These are phyloP conservation scores for Beauveria brongniartii DNA, from an alignment of 2,329 filamentous ascomycete species.

Conservation along the genomic window DNA sequence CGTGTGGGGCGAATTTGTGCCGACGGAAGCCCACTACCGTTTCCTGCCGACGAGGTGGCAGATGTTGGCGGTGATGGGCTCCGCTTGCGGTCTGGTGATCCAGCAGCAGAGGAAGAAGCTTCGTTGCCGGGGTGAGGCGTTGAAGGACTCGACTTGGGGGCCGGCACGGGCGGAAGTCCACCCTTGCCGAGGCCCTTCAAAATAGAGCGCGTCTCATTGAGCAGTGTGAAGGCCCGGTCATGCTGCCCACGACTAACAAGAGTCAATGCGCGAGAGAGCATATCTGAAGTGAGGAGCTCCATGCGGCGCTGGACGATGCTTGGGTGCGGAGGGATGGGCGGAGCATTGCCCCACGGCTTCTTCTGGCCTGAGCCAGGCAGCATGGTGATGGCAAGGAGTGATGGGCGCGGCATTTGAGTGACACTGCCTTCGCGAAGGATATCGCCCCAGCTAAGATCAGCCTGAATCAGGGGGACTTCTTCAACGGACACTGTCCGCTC, in stretches of 20 bases:
- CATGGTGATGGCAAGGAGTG: slow-evolving; percentile 91
- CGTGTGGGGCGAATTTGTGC: slow-evolving; percentile 41
- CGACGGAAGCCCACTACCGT: slow-evolving; percentile 28
- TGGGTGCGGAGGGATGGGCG: slow-evolving; percentile 89
- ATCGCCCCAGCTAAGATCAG: slow-evolving; percentile 88
- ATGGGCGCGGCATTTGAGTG: slow-evolving; percentile 80
- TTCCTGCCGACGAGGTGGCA: slow-evolving; percentile 32
- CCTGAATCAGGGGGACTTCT: slow-evolving; percentile 90
- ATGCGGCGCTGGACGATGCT: slow-evolving; percentile 93
- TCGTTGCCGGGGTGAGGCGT: slow-evolving; percentile 41
- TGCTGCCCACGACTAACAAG: slow-evolving; percentile 87
- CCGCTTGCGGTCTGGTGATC: slow-evolving; percentile 46
- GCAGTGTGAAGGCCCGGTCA: slow-evolving; percentile 83
- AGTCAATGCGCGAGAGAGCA: slow-evolving; percentile 87
- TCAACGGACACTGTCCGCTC: slow-evolving; percentile 79
- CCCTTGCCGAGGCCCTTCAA: slow-evolving; percentile 94
- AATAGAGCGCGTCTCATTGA: slow-evolving; percentile 90
- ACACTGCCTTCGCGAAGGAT: slow-evolving; percentile 82
- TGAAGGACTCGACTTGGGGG: slow-evolving; percentile 35
- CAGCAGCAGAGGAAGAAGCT: slow-evolving; percentile 32
- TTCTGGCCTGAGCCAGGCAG: slow-evolving; percentile 63
- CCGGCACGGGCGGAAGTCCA: slow-evolving; percentile 78
- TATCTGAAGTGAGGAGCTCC: slow-evolving; percentile 95
- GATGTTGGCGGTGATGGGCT: slow-evolving; percentile 48
- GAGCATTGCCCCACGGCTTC: slow-evolving; percentile 56